Base-by-base conservation (phyloP, 257 asterid species). In the Salvia rosmarinus region DNA sequence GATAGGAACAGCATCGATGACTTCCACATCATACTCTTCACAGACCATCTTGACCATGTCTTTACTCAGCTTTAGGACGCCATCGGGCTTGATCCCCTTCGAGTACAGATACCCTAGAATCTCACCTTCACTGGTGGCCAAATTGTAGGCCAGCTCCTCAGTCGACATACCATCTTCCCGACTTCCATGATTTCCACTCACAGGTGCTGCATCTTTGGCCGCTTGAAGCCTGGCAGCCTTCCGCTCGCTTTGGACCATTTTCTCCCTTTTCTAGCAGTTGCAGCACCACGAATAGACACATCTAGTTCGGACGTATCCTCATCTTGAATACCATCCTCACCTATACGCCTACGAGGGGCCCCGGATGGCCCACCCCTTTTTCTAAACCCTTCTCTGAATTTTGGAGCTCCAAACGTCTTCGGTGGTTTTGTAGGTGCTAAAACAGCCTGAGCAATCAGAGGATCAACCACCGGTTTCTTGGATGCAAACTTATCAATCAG, bases 41-140 rank as follows among this genome's bases (percentile, higher is more conserved):
- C 98, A 95, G 44, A 95, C 86, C 99, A 95, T 91, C 89, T 91
- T 95, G 82, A 91, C 99, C 89, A 95, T 85, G 67, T 91, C 99
- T 72, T 81, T 88, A 84, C 98, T 91, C 77, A 95, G 88, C 75
- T 85, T 95, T 71, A 87, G 99, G 62, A 95, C 98, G 12, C 98
- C 98, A 60, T 88, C 98, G 64, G 97, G 99, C 78, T 83, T 91
- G 71, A 95, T 89, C 77, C 99, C 98, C 76, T 90, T 95, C 1
- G 94, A 72, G 81, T 87, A 89, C 52, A 95, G 80, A 79, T 71
- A 83, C 65, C 95, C 88, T 64, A 95, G 85, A 75, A 95, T 91
- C 72, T 89, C 99, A 66, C 99, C 99, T 85, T 95, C 98, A 65
- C 95, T 80, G n/a, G 83, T 74, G 64, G 93, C 95, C 88, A 95